These are phyloP conservation scores for Plenodomus biglobosus DNA, from an alignment of 2,329 filamentous ascomycete species.

Conservation along the genomic window DNA sequence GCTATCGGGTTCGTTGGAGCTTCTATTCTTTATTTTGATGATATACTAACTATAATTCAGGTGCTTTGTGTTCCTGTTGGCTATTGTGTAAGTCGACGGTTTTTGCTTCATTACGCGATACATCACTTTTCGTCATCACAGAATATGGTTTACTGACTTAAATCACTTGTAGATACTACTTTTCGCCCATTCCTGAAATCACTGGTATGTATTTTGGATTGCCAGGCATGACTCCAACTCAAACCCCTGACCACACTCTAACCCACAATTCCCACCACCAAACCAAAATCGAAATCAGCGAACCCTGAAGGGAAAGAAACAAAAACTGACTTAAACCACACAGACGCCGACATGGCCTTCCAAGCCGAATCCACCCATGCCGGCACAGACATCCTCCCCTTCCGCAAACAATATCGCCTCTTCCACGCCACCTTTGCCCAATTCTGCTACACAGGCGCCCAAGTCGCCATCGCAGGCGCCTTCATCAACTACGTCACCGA, in stretches of 20 bases:
- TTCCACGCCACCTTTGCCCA: constrained; percentile 77
- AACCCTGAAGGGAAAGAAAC: too few species aligned
- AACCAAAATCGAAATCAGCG: too few species aligned
- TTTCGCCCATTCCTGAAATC: constrained; percentile 53
- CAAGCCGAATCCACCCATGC: constrained; percentile 47
- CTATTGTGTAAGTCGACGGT: constrained; percentile 58
- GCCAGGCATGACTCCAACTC: too few species aligned
- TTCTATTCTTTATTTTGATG: too few species aligned
- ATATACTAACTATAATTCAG: too few species aligned
- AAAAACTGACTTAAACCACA: constrained; percentile 1
- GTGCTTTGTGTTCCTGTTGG: constrained; percentile 59
- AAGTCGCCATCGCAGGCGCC: constrained; percentile 57
- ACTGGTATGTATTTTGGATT: too few species aligned
- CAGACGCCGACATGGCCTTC: constrained; percentile 57
- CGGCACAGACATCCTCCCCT: constrained; percentile 50
- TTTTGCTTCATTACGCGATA: too few species aligned
- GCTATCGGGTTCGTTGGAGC: constrained; percentile 52
- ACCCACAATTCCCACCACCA: too few species aligned
- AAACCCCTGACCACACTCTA: too few species aligned
- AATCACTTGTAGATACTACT: background rate
- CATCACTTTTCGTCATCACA: too few species aligned
- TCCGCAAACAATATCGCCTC: constrained; percentile 66
- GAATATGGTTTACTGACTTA: too few species aligned
- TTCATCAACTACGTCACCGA: constrained; percentile 56
- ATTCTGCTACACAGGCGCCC: constrained; percentile 79